Evolutionary conservation across 306 rosid genomes (phyloP).

Genomic region (Spatholobus suberectus): DNA sequence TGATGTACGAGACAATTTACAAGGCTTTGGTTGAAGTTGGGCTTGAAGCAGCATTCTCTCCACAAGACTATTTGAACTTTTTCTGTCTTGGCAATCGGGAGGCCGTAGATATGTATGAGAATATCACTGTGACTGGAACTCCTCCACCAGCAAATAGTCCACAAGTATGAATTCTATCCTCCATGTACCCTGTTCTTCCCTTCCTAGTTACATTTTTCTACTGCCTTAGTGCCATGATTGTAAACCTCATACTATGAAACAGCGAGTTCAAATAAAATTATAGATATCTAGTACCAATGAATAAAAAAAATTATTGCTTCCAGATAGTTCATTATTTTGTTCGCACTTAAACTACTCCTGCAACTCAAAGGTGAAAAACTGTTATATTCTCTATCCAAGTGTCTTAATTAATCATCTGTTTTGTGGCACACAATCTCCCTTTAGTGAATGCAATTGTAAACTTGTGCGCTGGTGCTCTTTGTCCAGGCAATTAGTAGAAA

Average conservation of each 20-base stretch:
- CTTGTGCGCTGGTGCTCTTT: slow-evolving; percentile 41
- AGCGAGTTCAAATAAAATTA: not conserved
- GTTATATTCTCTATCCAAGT: not conserved
- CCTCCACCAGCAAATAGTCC: slow-evolving; percentile 78
- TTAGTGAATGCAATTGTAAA: slow-evolving; percentile 5
- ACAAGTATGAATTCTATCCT: slow-evolving; percentile 59
- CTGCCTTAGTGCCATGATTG: not conserved
- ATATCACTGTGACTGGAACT: slow-evolving; percentile 49
- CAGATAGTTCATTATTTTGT: not conserved
- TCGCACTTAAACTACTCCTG: not conserved
- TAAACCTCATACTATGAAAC: not conserved
- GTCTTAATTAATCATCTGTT: not conserved
- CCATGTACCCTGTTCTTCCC: not conserved
- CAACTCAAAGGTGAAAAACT: not conserved
- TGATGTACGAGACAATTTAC: slow-evolving; percentile 93
- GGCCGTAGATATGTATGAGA: slow-evolving; percentile 55
- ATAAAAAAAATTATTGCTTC: not conserved
- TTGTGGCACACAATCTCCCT: not conserved
- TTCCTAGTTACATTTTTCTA: slow-evolving; percentile 25
- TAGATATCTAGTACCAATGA: not conserved
- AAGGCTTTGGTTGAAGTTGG: slow-evolving; percentile 89
- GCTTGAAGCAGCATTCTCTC: slow-evolving; percentile 78
- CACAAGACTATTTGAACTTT: slow-evolving; percentile 94
- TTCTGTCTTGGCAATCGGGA: slow-evolving; percentile 98
- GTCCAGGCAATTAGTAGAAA: slow-evolving; percentile 76